Conservation (phyloP, 202 grass and related monocot genomes). For the Hordeum pubiflorum region DNA sequence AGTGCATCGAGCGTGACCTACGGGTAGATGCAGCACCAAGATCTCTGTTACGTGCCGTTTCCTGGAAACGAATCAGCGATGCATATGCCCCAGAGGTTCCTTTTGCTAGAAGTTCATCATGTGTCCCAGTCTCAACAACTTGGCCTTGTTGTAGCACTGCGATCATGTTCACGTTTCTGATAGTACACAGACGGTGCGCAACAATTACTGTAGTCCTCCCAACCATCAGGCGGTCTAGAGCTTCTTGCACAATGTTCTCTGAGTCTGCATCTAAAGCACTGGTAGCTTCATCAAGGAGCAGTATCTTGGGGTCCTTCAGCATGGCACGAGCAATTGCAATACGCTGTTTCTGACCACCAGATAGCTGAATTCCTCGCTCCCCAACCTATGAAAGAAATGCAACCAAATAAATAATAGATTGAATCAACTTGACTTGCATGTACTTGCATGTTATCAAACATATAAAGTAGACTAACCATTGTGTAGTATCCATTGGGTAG, state of each 20-base stretch:
- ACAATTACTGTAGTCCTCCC: slow-evolving; percentile 93
- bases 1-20: slow-evolving; percentile 67
- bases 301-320: slow-evolving; percentile 95
- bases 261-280: slow-evolving; percentile 91
- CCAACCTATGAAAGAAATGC: slow-evolving; percentile 51
- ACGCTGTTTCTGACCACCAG: slow-evolving; percentile 97
- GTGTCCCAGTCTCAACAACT: slow-evolving; percentile 89
- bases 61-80: slow-evolving; percentile 86
- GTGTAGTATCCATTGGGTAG: slow-evolving; percentile 95
- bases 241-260: slow-evolving; percentile 95
- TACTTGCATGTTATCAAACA: neutral
- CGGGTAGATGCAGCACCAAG: slow-evolving; percentile 64
- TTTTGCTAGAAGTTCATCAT: slow-evolving; percentile 76
- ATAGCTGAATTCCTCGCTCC: slow-evolving; percentile 87
- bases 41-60: slow-evolving; percentile 65
- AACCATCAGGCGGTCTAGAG: slow-evolving; percentile 92
- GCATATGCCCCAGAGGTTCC: slow-evolving; percentile 84
- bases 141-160: slow-evolving; percentile 95
- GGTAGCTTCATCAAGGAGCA: slow-evolving; percentile 97
- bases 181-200: slow-evolving; percentile 85
- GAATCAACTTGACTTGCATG: neutral
- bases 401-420: neutral
- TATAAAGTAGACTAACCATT: slow-evolving; percentile 38
- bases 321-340: slow-evolving; percentile 96
- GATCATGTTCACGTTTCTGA: slow-evolving; percentile 92